phyloP scores from a whole-genome alignment of 2,329 filamentous ascomycete genomes.

The Pseudophaeomoniella oleicola region DNA sequence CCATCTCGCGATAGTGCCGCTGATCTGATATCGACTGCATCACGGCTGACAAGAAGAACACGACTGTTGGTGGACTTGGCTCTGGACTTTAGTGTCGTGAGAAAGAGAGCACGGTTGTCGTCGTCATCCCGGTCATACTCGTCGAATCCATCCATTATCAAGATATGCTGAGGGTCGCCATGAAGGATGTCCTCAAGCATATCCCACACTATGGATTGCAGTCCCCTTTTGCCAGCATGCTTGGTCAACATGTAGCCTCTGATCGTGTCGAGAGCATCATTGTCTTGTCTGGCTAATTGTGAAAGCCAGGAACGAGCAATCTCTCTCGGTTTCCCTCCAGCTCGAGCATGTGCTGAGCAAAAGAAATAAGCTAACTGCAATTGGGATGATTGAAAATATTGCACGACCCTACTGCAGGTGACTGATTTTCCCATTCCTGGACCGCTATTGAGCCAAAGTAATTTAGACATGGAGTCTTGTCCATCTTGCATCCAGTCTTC shows the following conservation, averaged over 20 bases:
- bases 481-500: not conserved
- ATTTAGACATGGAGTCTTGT: conserved; percentile 1
- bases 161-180: not conserved
- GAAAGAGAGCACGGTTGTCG: not conserved
- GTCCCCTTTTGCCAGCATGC: not conserved
- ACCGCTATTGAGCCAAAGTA: not conserved
- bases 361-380: not conserved
- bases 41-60: not conserved
- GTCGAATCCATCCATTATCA: not conserved
- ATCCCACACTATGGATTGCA: not conserved
- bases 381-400: not conserved
- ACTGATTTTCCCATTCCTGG: conserved; percentile 1
- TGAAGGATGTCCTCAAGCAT: conserved; percentile 1
- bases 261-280: not conserved
- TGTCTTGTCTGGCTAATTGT: not conserved
- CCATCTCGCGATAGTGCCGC: not conserved
- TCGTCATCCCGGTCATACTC: not conserved
- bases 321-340: not conserved
- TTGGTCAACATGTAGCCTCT: not conserved
- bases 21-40: not conserved
- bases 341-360: not conserved
- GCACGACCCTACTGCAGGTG: not conserved
- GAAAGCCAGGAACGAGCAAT: conserved; percentile 1
- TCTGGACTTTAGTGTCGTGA: not conserved
- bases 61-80: not conserved